These are phyloP conservation scores for Pistacia atlantica DNA, from an alignment of 345 rosid species.

Conservation along the genomic window DNA sequence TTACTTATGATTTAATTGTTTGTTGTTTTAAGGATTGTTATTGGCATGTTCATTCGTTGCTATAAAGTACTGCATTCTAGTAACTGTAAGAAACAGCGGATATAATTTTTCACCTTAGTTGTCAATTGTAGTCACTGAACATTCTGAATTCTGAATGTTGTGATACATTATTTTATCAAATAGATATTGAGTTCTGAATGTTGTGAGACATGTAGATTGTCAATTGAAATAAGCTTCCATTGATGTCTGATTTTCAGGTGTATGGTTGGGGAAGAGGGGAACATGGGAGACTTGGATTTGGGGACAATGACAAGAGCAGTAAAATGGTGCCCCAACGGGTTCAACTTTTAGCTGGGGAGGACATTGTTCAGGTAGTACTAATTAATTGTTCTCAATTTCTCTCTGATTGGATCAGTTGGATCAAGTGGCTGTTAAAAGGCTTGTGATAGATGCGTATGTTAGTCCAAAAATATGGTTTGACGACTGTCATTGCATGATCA, in stretches of 20 bases:
- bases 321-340: conserved; percentile 97
- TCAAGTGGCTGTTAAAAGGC: background rate
- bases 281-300: conserved; percentile 98
- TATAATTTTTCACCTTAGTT: background rate
- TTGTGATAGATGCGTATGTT: background rate
- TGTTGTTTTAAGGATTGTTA: conserved; percentile 1
- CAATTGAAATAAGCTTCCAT: conserved; percentile 2
- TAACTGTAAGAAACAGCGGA: background rate
- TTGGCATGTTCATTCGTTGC: background rate
- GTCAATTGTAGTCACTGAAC: background rate
- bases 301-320: conserved; percentile 98
- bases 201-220: background rate
- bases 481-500: background rate
- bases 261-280: conserved; percentile 99
- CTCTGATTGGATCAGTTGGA: conserved; percentile 4
- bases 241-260: conserved; percentile 47
- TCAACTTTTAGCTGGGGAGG: conserved; percentile 79
- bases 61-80: background rate
- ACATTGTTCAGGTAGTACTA: conserved; percentile 65
- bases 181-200: background rate
- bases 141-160: background rate
- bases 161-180: background rate
- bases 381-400: background rate
- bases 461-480: background rate
- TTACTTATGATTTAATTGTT: background rate